These are phyloP conservation scores for Cicer pinnatifidum DNA, from an alignment of 306 rosid genomes.

Conservation along the genomic window DNA sequence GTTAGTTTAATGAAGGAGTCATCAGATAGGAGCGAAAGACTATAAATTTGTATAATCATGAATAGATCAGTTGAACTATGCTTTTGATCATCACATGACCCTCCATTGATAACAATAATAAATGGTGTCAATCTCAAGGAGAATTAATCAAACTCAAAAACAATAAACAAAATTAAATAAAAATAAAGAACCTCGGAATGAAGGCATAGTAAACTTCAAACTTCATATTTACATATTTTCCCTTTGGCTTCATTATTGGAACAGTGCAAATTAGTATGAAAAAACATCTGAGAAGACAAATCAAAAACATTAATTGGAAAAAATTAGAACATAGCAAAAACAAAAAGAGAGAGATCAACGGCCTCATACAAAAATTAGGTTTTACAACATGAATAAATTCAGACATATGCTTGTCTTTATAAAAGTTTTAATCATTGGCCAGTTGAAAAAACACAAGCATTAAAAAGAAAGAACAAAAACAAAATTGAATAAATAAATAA, in stretches of 20 bases:
- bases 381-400: constrained; percentile 65
- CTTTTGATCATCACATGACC: constrained; percentile 72
- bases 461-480: too few relatives aligned
- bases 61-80: constrained; percentile 86
- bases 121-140: too few relatives aligned
- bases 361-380: constrained; percentile 91
- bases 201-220: too few relatives aligned
- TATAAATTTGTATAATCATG: constrained; percentile 57
- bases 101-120: background rate
- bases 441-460: too few relatives aligned
- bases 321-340: too few relatives aligned
- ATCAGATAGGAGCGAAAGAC: constrained; percentile 99
- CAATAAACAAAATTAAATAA: background rate
- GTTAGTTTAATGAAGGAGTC: constrained; percentile 36
- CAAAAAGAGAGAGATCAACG: background rate
- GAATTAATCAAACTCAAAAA: too few relatives aligned
- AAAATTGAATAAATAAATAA: background rate
- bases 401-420: constrained; percentile 89
- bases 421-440: constrained; percentile 69
- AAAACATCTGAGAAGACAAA: background rate
- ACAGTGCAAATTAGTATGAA: too few relatives aligned
- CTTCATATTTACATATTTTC: too few relatives aligned
- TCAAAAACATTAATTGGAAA: too few relatives aligned
- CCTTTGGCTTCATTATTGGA: too few relatives aligned
- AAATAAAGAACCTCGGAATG: background rate